Percentiles rank a stretch among this genome's conserved stretches.
Evolutionary conservation across 495 filamentous ascomycete genomes (phyloP).

Genomic region (Trichoderma erinaceum): DNA sequence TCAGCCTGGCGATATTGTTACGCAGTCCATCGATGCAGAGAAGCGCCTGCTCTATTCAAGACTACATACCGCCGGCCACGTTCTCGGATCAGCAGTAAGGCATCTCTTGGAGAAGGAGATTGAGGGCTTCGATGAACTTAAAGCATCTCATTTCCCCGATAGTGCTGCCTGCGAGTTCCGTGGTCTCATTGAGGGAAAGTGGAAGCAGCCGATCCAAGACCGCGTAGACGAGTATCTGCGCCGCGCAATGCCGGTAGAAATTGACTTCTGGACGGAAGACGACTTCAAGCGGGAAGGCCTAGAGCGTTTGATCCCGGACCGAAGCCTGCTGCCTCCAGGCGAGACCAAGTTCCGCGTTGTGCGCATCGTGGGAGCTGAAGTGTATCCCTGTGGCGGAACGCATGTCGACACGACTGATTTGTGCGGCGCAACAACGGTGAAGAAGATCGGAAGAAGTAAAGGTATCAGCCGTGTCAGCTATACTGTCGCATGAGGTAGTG

Average conservation of each 20-base stretch:
- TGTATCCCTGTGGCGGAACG: conserved; percentile 61
- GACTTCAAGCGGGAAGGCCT: conserved; percentile 41
- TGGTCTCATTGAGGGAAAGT: conserved; percentile 53
- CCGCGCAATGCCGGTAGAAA: conserved; percentile 46
- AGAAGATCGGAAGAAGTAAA: conserved; percentile 54
- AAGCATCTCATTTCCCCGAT: conserved; percentile 59
- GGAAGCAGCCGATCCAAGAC: conserved; percentile 51
- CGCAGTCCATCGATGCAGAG: conserved; percentile 47
- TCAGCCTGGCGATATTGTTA: conserved; percentile 32
- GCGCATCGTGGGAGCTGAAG: conserved; percentile 51
- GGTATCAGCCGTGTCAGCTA: conserved; percentile 52
- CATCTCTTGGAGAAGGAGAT: conserved; percentile 45
- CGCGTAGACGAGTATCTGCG: conserved; percentile 46
- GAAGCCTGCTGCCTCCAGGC: conserved; percentile 33
- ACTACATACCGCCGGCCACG: conserved; percentile 59
- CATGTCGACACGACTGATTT: conserved; percentile 50
- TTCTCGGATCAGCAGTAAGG: conserved; percentile 53
- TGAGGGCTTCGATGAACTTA: conserved; percentile 49
- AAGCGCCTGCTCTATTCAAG: conserved; percentile 53
- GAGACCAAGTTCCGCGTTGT: conserved; percentile 47
- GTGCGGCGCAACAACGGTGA: conserved; percentile 50
- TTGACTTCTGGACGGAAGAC: conserved; percentile 55
- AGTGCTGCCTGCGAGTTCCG: conserved; percentile 53
- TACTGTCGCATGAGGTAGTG: conserved; percentile 29
- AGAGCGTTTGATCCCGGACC: conserved; percentile 45